These are phyloP conservation scores for Pseudogymnoascus sp. DNA, from an alignment of 2,329 filamentous ascomycete genomes.

Conservation along the genomic window DNA sequence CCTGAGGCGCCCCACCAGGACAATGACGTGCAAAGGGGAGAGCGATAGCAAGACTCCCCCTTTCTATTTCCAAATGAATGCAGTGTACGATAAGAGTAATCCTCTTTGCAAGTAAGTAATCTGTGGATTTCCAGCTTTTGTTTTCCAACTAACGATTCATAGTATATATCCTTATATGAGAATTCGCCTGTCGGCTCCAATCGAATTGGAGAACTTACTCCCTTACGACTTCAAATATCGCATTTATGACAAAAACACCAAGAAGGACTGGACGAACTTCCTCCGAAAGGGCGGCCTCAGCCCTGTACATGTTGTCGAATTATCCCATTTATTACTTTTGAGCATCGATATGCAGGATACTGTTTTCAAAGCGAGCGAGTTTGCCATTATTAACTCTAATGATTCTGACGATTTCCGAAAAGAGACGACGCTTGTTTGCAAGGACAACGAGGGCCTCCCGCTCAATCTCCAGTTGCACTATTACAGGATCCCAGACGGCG, in stretches of 20 bases:
- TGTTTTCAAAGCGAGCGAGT: conserved; percentile 88
- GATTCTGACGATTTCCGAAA: conserved; percentile 80
- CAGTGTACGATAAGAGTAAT: conserved; percentile 74
- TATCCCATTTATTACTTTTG: conserved; percentile 85
- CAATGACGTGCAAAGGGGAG: conserved; percentile 82
- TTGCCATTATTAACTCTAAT: conserved; percentile 91
- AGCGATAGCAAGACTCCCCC: conserved; percentile 67
- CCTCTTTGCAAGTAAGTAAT: conserved; percentile 63
- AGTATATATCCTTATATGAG: conserved; percentile 91
- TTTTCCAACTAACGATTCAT: conserved; percentile 27
- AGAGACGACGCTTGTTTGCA: conserved; percentile 71
- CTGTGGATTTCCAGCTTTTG: background rate
- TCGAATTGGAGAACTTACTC: conserved; percentile 88
- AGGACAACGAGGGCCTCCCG: conserved; percentile 73
- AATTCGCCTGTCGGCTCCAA: conserved; percentile 80
- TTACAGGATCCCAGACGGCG: conserved; percentile 79
- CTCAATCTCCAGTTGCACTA: conserved; percentile 85
- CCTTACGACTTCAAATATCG: conserved; percentile 99
- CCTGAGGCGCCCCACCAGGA: conserved; percentile 73
- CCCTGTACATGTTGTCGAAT: conserved; percentile 91
- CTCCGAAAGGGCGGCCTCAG: conserved; percentile 92
- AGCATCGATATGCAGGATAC: conserved; percentile 97
- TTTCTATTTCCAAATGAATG: conserved; percentile 95
- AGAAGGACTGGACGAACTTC: conserved; percentile 99
- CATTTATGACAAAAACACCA: conserved; percentile 97